Conservation (phyloP, 805 yeast genomes). For the Huiozyma sinensis region DNA sequence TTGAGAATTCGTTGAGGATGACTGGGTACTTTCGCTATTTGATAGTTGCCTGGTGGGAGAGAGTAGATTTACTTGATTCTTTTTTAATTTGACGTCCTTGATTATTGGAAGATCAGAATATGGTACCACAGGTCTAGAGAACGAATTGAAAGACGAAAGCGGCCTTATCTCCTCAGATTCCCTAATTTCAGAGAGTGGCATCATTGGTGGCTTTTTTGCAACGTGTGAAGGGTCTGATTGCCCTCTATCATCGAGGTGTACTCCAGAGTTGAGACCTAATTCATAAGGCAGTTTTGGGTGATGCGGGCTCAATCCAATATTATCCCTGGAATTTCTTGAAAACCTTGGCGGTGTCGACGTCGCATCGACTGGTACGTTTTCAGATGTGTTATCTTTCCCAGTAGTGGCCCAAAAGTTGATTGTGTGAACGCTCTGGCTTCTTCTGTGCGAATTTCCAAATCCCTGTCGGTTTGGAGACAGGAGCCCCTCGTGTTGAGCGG, state of each 20-base stretch:
- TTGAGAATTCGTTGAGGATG: slow-evolving; percentile 18
- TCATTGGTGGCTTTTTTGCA: slow-evolving; percentile 7
- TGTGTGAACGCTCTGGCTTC: slow-evolving; percentile 23
- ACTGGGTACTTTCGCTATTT: slow-evolving; percentile 13
- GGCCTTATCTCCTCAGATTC: slow-evolving; percentile 6
- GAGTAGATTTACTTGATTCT: slow-evolving; percentile 2
- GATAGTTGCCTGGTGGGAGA: slow-evolving; percentile 22
- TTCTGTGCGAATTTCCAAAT: slow-evolving; percentile 19
- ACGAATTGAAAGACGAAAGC: slow-evolving; percentile 17
- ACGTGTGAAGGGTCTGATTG: background rate
- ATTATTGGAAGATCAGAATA: slow-evolving; percentile 1
- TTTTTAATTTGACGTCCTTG: slow-evolving; percentile 8
- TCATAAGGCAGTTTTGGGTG: too few species aligned
- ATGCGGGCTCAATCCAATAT: too few species aligned
- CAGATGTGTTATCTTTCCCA: too few species aligned
- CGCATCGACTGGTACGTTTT: background rate
- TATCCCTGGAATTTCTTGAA: slow-evolving; percentile 3
- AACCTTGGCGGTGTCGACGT: slow-evolving; percentile 13
- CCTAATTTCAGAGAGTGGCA: background rate
- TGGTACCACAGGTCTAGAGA: background rate
- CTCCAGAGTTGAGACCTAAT: too few species aligned
- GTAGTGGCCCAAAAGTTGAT: slow-evolving; percentile 4
- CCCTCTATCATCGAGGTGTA: too few species aligned
- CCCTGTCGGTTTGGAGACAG: slow-evolving; percentile 5
- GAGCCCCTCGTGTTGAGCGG: slow-evolving; percentile 3